These are phyloP conservation scores for Xylaria sp. DNA, from an alignment of 2,329 filamentous ascomycete genomes.

Conservation along the genomic window DNA sequence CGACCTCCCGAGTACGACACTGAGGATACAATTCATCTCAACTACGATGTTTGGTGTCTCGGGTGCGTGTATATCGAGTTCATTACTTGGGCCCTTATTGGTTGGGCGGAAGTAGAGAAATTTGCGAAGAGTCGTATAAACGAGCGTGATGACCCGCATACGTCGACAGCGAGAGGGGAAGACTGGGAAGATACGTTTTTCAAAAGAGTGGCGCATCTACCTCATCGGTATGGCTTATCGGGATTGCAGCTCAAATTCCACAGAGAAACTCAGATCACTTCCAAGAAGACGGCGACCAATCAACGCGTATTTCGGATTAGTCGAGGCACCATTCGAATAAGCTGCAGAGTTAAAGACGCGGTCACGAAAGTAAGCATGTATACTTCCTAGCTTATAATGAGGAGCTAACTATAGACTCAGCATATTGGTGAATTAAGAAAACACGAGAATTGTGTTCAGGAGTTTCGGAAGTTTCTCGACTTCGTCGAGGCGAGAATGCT, in stretches of 20 bases:
- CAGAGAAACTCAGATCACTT: not conserved
- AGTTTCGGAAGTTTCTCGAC: not conserved
- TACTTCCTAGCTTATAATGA: too few relatives aligned
- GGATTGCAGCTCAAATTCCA: not conserved
- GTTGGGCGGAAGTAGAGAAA: not conserved
- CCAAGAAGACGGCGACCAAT: not conserved
- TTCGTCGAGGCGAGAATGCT: not conserved
- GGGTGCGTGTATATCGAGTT: conserved; percentile 43
- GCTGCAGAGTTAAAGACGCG: not conserved
- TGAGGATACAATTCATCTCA: not conserved
- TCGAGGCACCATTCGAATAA: not conserved
- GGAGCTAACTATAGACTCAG: not conserved
- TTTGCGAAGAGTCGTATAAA: not conserved
- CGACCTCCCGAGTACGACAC: conserved; percentile 32
- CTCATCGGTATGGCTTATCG: conserved; percentile 12
- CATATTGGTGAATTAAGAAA: not conserved
- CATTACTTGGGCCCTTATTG: conserved; percentile 36
- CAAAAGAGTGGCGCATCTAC: conserved; percentile 3
- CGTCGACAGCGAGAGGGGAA: not conserved
- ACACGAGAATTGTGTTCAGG: not conserved
- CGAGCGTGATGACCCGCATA: not conserved
- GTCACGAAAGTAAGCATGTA: not conserved
- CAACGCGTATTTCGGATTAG: not conserved
- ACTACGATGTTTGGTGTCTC: conserved; percentile 42
- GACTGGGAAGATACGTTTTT: conserved; percentile 30